phyloP scores from a whole-genome alignment of 148 eudicot species.

The Diospyros lotus region DNA sequence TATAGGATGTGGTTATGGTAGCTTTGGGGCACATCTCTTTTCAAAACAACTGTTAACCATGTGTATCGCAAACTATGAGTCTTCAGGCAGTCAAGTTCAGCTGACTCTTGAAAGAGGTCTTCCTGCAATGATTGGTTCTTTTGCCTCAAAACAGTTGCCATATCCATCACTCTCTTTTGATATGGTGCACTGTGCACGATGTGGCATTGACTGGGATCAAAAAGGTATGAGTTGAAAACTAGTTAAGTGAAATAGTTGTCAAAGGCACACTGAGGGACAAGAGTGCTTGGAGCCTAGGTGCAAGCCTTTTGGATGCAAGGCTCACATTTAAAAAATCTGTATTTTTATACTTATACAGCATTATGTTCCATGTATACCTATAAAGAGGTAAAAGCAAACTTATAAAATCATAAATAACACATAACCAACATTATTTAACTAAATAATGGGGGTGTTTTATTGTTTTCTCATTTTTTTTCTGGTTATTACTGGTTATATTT shows the following conservation, averaged over 20 bases:
- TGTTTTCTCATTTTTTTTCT: no score
- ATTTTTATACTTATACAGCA: no score
- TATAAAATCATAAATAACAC: no score
- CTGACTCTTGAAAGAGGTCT: constrained; percentile 93
- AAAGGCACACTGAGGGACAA: no score
- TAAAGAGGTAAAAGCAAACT: no score
- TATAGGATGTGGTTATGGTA: constrained; percentile 95
- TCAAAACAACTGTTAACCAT: constrained; percentile 71
- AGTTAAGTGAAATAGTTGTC: neutral
- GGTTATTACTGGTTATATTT: no score
- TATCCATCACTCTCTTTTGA: constrained; percentile 89
- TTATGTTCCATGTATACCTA: no score
- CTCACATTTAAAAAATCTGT: no score
- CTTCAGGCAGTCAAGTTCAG: constrained; percentile 96
- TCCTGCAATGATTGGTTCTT: constrained; percentile 90
- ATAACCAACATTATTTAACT: no score
- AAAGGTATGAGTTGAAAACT: constrained; percentile 49
- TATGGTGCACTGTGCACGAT: constrained; percentile 89
- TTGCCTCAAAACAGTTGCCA: constrained; percentile 67
- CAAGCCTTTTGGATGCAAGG: neutral
- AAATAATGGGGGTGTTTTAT: no score
- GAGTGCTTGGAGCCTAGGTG: no score
- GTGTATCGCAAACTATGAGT: constrained; percentile 87
- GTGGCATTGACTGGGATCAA: constrained; percentile 77
- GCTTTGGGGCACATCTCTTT: constrained; percentile 89